phyloP scores from a whole-genome alignment of 1,284 basidiomycete genomes.

The Ceratobasidium theobromae region DNA sequence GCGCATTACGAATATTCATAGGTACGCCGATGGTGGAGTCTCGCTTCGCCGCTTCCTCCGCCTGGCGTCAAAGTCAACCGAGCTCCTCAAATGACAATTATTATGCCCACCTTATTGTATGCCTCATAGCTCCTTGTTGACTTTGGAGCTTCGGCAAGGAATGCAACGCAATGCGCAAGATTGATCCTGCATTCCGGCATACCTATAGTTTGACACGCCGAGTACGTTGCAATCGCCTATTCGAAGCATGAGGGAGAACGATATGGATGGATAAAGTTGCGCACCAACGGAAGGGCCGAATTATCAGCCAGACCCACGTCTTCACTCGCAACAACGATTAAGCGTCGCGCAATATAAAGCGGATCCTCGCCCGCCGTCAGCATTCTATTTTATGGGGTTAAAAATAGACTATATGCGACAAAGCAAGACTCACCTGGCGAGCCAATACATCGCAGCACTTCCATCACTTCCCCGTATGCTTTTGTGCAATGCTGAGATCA shows the following conservation, averaged over 20 bases:
- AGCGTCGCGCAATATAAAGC: constrained; percentile 76
- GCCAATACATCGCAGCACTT: constrained; percentile 86
- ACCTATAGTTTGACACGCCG: constrained; percentile 80
- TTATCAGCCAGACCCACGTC: constrained; percentile 81
- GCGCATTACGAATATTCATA: constrained; percentile 81
- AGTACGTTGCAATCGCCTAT: constrained; percentile 74
- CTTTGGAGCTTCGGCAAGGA: constrained; percentile 81
- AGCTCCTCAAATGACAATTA: not conserved
- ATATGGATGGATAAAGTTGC: constrained; percentile 37
- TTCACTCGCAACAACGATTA: constrained; percentile 84
- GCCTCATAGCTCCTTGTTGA: constrained; percentile 78
- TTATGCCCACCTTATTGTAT: constrained; percentile 54
- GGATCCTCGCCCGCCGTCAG: constrained; percentile 86
- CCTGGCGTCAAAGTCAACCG: constrained; percentile 41
- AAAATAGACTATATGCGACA: not conserved
- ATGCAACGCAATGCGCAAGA: constrained; percentile 78
- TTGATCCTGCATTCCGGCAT: constrained; percentile 82
- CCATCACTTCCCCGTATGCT: constrained; percentile 78
- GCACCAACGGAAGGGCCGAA: constrained; percentile 68
- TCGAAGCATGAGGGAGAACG: not conserved
- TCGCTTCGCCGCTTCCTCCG: constrained; percentile 60
- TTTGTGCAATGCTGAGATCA: constrained; percentile 89
- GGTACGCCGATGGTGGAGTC: constrained; percentile 67
- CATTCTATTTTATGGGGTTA: constrained; percentile 53
- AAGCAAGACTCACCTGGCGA: constrained; percentile 53